phyloP scores from a whole-genome alignment of 2,329 filamentous ascomycete genomes.

The Nigrospora oryzae region DNA sequence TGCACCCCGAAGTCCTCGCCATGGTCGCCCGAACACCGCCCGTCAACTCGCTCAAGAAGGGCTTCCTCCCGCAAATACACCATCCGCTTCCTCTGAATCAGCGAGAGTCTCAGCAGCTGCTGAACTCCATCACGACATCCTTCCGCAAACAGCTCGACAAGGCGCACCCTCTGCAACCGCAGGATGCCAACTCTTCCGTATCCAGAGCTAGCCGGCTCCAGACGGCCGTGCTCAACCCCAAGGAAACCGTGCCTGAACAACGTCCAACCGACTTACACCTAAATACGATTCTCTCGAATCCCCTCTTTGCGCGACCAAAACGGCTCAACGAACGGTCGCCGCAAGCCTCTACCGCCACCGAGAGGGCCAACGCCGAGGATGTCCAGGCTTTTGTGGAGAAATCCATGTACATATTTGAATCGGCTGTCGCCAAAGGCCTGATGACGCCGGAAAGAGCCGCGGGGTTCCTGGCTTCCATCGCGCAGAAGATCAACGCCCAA shows the following conservation, averaged over 20 bases:
- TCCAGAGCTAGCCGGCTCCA: slow-evolving; percentile 6
- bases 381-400: slow-evolving; percentile 17
- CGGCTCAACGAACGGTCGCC: background rate
- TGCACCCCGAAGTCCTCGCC: background rate
- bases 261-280: slow-evolving; percentile 41
- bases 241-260: slow-evolving; percentile 9
- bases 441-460: slow-evolving; percentile 46
- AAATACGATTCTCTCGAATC: slow-evolving; percentile 48
- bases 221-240: slow-evolving; percentile 2
- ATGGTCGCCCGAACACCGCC: slow-evolving; percentile 24
- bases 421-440: slow-evolving; percentile 44
- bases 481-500: slow-evolving; percentile 27
- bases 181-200: slow-evolving; percentile 8
- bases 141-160: slow-evolving; percentile 50
- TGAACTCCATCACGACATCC: slow-evolving; percentile 46
- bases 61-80: slow-evolving; percentile 36
- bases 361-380: background rate
- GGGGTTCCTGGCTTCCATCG: slow-evolving; percentile 43
- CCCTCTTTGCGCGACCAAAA: slow-evolving; percentile 35
- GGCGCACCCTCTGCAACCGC: slow-evolving; percentile 40
- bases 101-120: slow-evolving; percentile 44
- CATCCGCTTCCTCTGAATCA: slow-evolving; percentile 42
- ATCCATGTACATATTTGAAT: slow-evolving; percentile 47
- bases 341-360: slow-evolving; percentile 4
- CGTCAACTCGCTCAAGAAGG: slow-evolving; percentile 26